Conservation (phyloP, 345 rosid species). For the Arabidopsis suecica region DNA sequence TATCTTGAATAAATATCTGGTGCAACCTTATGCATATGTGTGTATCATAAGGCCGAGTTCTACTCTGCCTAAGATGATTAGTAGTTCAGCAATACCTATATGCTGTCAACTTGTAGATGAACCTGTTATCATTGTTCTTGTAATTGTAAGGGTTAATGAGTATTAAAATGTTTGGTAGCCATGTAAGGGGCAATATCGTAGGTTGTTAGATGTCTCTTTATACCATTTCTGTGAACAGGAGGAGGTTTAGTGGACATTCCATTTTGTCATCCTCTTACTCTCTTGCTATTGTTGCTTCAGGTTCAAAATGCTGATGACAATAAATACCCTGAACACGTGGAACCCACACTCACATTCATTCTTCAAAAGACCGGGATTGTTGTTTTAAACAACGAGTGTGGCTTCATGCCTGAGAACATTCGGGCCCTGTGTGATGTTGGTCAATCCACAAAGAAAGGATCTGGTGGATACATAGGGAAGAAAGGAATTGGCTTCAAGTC, state of each 20-base stretch:
- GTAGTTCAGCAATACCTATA: conserved; percentile 13
- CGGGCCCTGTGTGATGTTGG: conserved; percentile 97
- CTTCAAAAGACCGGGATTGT: conserved; percentile 74
- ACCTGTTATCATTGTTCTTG: background rate
- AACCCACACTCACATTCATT: conserved; percentile 86
- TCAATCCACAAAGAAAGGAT: conserved; percentile 87
- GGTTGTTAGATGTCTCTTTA: conserved; percentile 23
- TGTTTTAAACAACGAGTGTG: conserved; percentile 87
- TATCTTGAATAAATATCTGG: conserved; percentile 15
- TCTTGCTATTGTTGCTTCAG: conserved; percentile 57
- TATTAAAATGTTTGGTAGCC: conserved; percentile 11
- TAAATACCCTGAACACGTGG: conserved; percentile 66
- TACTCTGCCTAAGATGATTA: conserved; percentile 11
- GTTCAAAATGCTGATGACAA: conserved; percentile 99
- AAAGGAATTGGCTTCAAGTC: conserved; percentile 99
- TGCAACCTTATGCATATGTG: conserved; percentile 12
- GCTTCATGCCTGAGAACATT: conserved; percentile 84
- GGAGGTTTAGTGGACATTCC: conserved; percentile 8
- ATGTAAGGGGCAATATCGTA: background rate
- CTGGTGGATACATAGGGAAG: conserved; percentile 89
- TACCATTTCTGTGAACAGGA: background rate
- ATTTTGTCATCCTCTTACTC: conserved; percentile 32
- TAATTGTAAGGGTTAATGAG: conserved; percentile 16
- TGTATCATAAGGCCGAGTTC: conserved; percentile 6
- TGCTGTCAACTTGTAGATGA: conserved; percentile 28